Base-by-base conservation (phyloP, 192 early-diverging fungal species). In the Backusella tarrabulga region DNA sequence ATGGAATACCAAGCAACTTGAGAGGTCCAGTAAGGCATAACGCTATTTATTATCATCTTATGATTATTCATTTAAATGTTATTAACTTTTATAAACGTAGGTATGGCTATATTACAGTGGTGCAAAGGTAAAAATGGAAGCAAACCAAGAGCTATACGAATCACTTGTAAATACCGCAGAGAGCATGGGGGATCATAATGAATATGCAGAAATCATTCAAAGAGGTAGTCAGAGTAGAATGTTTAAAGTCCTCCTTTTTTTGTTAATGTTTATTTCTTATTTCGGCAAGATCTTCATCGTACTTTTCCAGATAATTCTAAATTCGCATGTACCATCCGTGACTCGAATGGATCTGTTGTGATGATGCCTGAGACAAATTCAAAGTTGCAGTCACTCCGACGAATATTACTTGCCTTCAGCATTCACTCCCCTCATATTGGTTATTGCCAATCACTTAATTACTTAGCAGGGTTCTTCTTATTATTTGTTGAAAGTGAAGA, bases 391-490 rank as follows among this genome's bases (percentile, higher is more conserved):
- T 91, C 93, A 0, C 78, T 95, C 4, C 81, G 92, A 42, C 88
- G 90, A 2, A 86, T 95, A 3, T 84, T 95, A 0, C 83, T 90
- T 26, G 91, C 92, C 0, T 95, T 94, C 78, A 91, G 90, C 42
- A 21, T 89, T 32, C 90, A 93, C 77, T 91, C 90, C 67, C 89
- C 92, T 68, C 74, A 88, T 23, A 93, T 96, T 42, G 94, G 94
- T 8, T 96, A 96, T 83, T 94, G 93, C 78, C 94, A 96, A 79
- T 91, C 90, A 3, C 88, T 96, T 72, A 96, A 94, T 75, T 94
- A 93, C 67, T 81, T 96, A 67, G 93, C 84, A 38, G 94, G 90
- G 19, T 81, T 94, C 34, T 83, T 96, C 11, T 83, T 96, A 15
- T 80, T 96, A 8, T 90, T 93, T 72, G 80, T 87, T 70, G 87